phyloP scores from a whole-genome alignment of 2,329 filamentous ascomycete genomes.

The Neofusicoccum laricinum region DNA sequence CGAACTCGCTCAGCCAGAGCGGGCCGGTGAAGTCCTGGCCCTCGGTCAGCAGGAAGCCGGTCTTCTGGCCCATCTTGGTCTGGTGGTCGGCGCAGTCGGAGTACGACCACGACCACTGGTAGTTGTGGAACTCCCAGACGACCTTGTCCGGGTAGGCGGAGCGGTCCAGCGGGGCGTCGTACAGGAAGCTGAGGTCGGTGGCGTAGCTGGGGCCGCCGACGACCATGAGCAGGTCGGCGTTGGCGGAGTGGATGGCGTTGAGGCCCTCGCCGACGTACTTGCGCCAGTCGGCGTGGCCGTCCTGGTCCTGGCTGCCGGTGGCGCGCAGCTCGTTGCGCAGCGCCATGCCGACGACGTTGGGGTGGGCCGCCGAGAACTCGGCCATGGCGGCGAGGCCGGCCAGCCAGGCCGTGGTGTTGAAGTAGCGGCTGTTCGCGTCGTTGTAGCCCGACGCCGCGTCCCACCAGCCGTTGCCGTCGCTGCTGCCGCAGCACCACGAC shows the following conservation, averaged over 20 bases:
- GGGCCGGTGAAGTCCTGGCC: slow-evolving; percentile 50
- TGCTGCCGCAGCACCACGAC: slow-evolving; percentile 30
- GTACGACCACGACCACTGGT: slow-evolving; percentile 49
- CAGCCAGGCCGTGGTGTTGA: slow-evolving; percentile 55
- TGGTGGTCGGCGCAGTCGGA: slow-evolving; percentile 43
- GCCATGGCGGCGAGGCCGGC: slow-evolving; percentile 53
- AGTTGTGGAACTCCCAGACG: slow-evolving; percentile 61
- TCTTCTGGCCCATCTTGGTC: slow-evolving; percentile 46
- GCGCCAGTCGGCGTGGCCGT: slow-evolving; percentile 52
- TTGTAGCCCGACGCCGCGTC: slow-evolving; percentile 51
- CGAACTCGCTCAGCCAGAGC: slow-evolving; percentile 59
- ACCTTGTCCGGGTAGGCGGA: slow-evolving; percentile 50
- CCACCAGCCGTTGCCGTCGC: slow-evolving; percentile 61
- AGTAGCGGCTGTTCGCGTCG: slow-evolving; percentile 51
- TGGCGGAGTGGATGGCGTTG: slow-evolving; percentile 48
- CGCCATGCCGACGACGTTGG: slow-evolving; percentile 54
- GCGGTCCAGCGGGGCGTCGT: slow-evolving; percentile 42
- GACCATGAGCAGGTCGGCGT: slow-evolving; percentile 53
- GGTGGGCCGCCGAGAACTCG: slow-evolving; percentile 45
- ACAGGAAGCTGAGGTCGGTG: slow-evolving; percentile 52
- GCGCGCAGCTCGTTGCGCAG: slow-evolving; percentile 56
- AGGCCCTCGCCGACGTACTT: slow-evolving; percentile 49
- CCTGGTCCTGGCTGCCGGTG: slow-evolving; percentile 46
- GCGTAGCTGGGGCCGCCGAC: slow-evolving; percentile 55
- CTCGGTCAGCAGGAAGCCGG: slow-evolving; percentile 54